A percentile compares a stretch with the other conserved stretches of the same genome.
phyloP scores from a whole-genome alignment of 306 rosid species.

The Dalbergia oliveri region DNA sequence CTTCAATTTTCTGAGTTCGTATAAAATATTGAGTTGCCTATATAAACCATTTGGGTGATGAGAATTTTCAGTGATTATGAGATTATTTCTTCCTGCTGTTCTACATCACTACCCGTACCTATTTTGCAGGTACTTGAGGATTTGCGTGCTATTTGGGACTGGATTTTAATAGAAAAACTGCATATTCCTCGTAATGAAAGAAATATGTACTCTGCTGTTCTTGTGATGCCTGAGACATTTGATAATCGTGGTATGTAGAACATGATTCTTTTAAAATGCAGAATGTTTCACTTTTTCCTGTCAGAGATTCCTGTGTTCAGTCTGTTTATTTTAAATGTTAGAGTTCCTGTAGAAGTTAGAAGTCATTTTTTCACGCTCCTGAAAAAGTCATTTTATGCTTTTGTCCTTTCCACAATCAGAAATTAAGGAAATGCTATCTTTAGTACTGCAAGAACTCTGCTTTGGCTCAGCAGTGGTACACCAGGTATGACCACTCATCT shows the following conservation, averaged over 20 bases:
- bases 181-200: conserved; percentile 79
- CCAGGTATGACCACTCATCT: conserved; percentile 67
- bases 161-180: conserved; percentile 85
- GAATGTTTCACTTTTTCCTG: conserved; percentile 27
- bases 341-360: conserved; percentile 25
- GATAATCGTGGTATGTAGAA: conserved; percentile 79
- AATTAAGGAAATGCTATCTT: conserved; percentile 80
- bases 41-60: conserved; percentile 9
- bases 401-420: conserved; percentile 62
- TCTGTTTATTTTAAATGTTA: conserved; percentile 32
- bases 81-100: conserved; percentile 36
- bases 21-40: conserved; percentile 23
- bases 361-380: conserved; percentile 20
- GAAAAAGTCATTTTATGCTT: conserved; percentile 46
- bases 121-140: conserved; percentile 82
- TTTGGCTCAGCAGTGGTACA: conserved; percentile 96
- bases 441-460: conserved; percentile 76
- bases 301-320: conserved; percentile 12
- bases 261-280: conserved; percentile 35
- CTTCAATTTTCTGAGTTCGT: not conserved
- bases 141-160: conserved; percentile 87
- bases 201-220: conserved; percentile 82
- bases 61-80: not conserved
- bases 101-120: conserved; percentile 44
- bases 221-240: conserved; percentile 91